Conservation (phyloP, 345 rosid species). For the Angophora floribunda region DNA sequence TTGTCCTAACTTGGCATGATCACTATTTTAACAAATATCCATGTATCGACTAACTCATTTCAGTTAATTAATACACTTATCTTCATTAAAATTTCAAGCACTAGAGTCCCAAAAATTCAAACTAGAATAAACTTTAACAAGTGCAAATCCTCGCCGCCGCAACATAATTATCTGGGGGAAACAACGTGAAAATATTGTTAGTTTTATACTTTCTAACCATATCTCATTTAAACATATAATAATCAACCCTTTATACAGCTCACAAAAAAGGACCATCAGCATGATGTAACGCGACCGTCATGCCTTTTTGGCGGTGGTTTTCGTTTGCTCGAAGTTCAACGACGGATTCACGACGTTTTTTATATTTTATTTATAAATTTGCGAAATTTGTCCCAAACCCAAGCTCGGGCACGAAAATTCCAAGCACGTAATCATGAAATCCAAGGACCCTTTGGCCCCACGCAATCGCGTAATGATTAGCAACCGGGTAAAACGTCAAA, state of each 20-base stretch:
- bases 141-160: neutral
- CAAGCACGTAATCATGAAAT: neutral
- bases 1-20: neutral
- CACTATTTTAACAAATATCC: neutral
- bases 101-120: neutral
- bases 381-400: neutral
- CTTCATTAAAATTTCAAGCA: neutral
- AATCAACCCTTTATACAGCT: neutral
- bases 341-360: neutral
- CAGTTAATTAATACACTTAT: neutral
- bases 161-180: neutral
- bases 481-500: neutral
- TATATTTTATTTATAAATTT: neutral
- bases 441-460: neutral
- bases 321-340: neutral
- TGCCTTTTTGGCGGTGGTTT: neutral
- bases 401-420: neutral
- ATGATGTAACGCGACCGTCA: neutral
- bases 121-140: neutral
- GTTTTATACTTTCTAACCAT: neutral
- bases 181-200: neutral
- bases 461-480: neutral
- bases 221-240: neutral
- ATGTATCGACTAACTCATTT: neutral
- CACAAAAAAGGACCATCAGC: neutral